Evolutionary conservation across 2,329 filamentous ascomycete genomes (phyloP).

Genomic region (Nigrospora osmanthi): DNA sequence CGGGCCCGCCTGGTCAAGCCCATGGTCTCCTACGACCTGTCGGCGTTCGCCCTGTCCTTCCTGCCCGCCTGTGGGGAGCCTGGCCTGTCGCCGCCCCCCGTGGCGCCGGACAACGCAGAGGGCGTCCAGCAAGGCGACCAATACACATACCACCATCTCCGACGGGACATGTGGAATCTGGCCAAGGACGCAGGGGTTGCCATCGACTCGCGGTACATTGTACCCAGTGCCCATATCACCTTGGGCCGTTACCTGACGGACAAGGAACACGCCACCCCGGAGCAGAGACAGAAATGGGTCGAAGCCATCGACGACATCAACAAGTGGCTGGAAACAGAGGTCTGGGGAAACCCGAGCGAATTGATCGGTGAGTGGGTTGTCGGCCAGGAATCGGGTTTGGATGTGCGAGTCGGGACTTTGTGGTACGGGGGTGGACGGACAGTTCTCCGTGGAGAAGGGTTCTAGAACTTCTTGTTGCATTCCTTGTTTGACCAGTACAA

Average conservation of each 20-base stretch:
- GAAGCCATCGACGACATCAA: conserved; percentile 70
- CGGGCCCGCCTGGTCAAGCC: conserved; percentile 75
- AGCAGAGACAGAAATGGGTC: conserved; percentile 58
- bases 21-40: conserved; percentile 73
- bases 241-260: conserved; percentile 71
- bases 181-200: conserved; percentile 55
- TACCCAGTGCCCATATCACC: conserved; percentile 85
- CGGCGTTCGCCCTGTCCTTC: conserved; percentile 81
- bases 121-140: conserved; percentile 42
- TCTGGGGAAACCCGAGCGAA: conserved; percentile 51
- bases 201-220: conserved; percentile 73
- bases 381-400: conserved; percentile 77
- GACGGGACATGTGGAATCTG: conserved; percentile 65
- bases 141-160: conserved; percentile 88
- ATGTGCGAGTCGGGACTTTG: conserved; percentile 64
- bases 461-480: conserved; percentile 25
- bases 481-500: no score
- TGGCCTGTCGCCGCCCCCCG: conserved; percentile 28
- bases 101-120: conserved; percentile 24
- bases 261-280: conserved; percentile 51
- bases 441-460: conserved; percentile 55
- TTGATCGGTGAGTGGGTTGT: conserved; percentile 71
- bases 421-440: conserved; percentile 85
- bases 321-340: conserved; percentile 59
- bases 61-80: conserved; percentile 66